These are phyloP conservation scores for Fusarium concolor DNA, from an alignment of 2,329 filamentous ascomycete species.

Conservation along the genomic window DNA sequence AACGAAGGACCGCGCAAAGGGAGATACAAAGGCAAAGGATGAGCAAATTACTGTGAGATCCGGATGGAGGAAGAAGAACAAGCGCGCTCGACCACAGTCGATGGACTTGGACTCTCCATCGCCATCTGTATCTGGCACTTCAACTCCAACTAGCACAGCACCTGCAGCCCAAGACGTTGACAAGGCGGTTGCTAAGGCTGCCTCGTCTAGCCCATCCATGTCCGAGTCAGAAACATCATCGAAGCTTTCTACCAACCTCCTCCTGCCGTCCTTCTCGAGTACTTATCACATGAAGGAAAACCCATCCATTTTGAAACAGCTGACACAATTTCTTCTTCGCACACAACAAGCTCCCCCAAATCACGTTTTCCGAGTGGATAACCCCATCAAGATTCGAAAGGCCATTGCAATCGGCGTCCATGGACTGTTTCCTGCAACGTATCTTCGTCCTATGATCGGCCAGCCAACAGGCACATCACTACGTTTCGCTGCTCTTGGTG, in stretches of 20 bases:
- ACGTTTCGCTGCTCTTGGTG: slow-evolving; percentile 88
- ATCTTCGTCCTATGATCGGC: slow-evolving; percentile 90
- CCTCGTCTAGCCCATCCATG: slow-evolving; percentile 47
- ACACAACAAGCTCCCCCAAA: slow-evolving; percentile 68
- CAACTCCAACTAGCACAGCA: slow-evolving; percentile 37
- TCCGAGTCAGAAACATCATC: slow-evolving; percentile 58
- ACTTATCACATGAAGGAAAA: slow-evolving; percentile 76
- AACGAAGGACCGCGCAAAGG: slow-evolving; percentile 49
- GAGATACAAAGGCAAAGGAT: slow-evolving; percentile 49
- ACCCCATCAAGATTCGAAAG: slow-evolving; percentile 79
- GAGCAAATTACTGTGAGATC: slow-evolving; percentile 44
- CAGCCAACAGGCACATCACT: slow-evolving; percentile 96
- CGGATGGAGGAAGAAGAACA: slow-evolving; percentile 56
- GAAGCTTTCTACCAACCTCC: slow-evolving; percentile 67
- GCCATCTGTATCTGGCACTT: slow-evolving; percentile 44
- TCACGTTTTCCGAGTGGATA: slow-evolving; percentile 78
- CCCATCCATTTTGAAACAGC: slow-evolving; percentile 76
- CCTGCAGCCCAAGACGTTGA: slow-evolving; percentile 34
- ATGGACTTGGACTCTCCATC: slow-evolving; percentile 59
- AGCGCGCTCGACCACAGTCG: slow-evolving; percentile 60
- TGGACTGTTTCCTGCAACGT: slow-evolving; percentile 88
- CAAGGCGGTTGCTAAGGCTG: slow-evolving; percentile 23
- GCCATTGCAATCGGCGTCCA: slow-evolving; percentile 95
- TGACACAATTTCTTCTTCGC: slow-evolving; percentile 68
- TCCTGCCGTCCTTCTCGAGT: slow-evolving; percentile 75